Conservation (phyloP, 23 red algal genomes). For the Gracilaria domingensis region DNA sequence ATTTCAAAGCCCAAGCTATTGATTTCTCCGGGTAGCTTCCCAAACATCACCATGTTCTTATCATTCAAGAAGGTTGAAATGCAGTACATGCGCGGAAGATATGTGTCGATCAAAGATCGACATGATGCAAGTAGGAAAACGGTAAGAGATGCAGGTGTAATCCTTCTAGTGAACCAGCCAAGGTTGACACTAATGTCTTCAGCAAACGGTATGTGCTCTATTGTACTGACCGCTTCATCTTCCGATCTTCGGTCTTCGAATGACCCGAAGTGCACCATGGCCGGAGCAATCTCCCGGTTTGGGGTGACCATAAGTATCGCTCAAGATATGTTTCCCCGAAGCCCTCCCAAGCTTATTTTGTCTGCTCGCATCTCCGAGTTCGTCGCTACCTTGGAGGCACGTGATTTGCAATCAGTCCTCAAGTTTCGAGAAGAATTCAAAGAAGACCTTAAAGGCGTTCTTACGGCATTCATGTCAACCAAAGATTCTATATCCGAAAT, state of each 20-base stretch:
- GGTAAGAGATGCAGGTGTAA: not conserved
- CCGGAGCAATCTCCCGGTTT: slow-evolving; percentile 37
- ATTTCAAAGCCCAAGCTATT: slow-evolving; percentile 3
- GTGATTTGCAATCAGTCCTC: slow-evolving; percentile 54
- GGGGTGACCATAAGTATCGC: slow-evolving; percentile 55
- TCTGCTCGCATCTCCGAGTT: slow-evolving; percentile 55
- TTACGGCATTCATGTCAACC: slow-evolving; percentile 50
- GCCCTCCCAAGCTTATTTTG: slow-evolving; percentile 52
- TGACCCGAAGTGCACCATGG: slow-evolving; percentile 43
- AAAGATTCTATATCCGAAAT: slow-evolving; percentile 65
- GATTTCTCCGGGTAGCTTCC: slow-evolving; percentile 3
- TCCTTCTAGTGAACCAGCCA: slow-evolving; percentile 28
- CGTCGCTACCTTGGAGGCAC: slow-evolving; percentile 36
- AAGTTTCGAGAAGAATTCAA: slow-evolving; percentile 73
- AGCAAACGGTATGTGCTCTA: slow-evolving; percentile 28
- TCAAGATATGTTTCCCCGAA: slow-evolving; percentile 21
- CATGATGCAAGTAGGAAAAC: not conserved
- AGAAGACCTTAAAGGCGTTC: slow-evolving; percentile 49
- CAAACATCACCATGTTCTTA: slow-evolving; percentile 41
- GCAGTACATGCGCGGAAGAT: slow-evolving; percentile 42
- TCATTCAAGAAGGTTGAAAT: slow-evolving; percentile 40
- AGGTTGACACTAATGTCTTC: slow-evolving; percentile 68
- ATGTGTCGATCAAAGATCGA: not conserved
- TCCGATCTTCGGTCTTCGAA: slow-evolving; percentile 55
- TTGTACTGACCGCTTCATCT: slow-evolving; percentile 55